phyloP scores from a whole-genome alignment of 345 rosid species.

The Syzygium oleosum region DNA sequence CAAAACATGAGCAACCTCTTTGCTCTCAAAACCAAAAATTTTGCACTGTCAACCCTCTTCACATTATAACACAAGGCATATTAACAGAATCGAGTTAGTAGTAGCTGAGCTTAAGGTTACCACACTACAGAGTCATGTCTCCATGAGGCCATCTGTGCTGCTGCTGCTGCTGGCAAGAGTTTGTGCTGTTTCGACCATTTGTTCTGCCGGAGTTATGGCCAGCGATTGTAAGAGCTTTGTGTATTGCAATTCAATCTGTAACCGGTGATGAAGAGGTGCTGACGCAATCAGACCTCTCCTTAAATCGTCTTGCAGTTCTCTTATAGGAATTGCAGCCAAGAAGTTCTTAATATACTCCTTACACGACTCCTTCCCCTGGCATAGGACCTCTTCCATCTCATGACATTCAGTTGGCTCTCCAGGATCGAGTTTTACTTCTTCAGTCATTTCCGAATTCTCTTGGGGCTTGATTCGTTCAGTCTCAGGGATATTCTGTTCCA shows the following conservation, averaged over 20 bases:
- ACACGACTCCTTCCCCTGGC: constrained; percentile 83
- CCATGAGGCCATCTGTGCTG: not conserved
- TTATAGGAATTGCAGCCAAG: constrained; percentile 88
- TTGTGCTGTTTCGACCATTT: not conserved
- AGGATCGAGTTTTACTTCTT: constrained; percentile 1
- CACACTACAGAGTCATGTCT: not conserved
- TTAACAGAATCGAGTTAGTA: not conserved
- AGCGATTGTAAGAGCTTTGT: constrained; percentile 19
- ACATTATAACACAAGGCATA: not conserved
- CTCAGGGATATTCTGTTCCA: constrained; percentile 17
- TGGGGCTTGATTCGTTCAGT: constrained; percentile 9
- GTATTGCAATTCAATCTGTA: constrained; percentile 86
- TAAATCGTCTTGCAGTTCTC: constrained; percentile 77
- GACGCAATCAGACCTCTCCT: constrained; percentile 69
- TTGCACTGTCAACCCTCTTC: not conserved
- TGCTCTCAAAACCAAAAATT: not conserved
- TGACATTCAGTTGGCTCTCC: constrained; percentile 10
- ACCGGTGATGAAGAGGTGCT: constrained; percentile 65
- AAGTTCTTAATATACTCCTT: constrained; percentile 93
- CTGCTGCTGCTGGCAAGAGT: not conserved
- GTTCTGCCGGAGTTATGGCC: constrained; percentile 9
- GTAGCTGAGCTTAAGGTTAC: not conserved
- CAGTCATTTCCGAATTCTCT: constrained; percentile 11
- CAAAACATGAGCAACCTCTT: not conserved
- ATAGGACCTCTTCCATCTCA: constrained; percentile 35